Evolutionary conservation across 805 yeast species (phyloP), one percentile per base, ranked within the genome.

Genomic region (Torulaspora franciscae): DNA sequence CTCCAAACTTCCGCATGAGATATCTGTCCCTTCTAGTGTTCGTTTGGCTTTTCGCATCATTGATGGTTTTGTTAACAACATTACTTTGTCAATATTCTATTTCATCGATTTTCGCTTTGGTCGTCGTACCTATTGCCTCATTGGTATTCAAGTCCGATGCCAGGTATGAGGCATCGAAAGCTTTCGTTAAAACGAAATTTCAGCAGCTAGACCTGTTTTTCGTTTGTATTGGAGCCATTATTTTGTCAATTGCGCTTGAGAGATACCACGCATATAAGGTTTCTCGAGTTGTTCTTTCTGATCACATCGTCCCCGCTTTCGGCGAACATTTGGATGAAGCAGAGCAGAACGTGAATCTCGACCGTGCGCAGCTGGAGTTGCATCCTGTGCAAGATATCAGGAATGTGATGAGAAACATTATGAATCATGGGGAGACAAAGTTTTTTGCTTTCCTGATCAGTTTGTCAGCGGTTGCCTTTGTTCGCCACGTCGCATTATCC

Each of bases 1-100:
- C 99, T 4, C 95, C 95, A 1, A 54, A 74, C 40, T 86, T 91
- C 63, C 73, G 79, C 41, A 26, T 57, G 2, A 73, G 96, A 47
- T 72, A 88, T 28, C 68, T 75, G 17, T 23, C 47, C 0, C 50
- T 71, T 25, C 53, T 77, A 25, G 55, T 58, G 1, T 59, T 68
- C 50, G 57, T 76, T 5, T 76, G 79, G 77, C 46, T 70, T 0
- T 73, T 70, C 51, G 72, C 81, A 0, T 58, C 73, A 34, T 26
- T 62, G n/a, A 43, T 65, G 13, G 56, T 58, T 10, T 32, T 63
- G 19, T 44, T 52, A 11, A 41, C 51, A 1, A 46, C 61, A 2
- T 37, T 54, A 26, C 37, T 47, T 4, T 48, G 61, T 22, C 60
- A 59, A 32, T 52, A 51, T 37, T 15, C 45, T 6, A 43, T 46